Conservation (phyloP, 2,329 filamentous ascomycete species). For the Clonostachys rhizophaga region DNA sequence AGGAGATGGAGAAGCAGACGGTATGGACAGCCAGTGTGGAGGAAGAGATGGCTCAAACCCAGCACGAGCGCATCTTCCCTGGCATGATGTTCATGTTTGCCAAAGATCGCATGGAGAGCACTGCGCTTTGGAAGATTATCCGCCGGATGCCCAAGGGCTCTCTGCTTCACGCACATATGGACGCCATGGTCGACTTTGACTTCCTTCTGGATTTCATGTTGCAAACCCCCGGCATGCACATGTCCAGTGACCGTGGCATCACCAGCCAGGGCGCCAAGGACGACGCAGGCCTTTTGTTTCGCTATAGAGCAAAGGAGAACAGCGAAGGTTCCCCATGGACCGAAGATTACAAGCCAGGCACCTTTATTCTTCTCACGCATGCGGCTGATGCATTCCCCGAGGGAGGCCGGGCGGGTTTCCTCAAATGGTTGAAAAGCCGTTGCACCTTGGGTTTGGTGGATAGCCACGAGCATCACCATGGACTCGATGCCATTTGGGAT, state of each 20-base stretch:
- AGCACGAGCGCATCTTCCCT: conserved; percentile 65
- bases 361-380: conserved; percentile 50
- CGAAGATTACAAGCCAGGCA: conserved; percentile 52
- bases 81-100: conserved; percentile 93
- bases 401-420: conserved; percentile 66
- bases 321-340: conserved; percentile 62
- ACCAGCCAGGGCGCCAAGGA: conserved; percentile 45
- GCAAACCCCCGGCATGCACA: conserved; percentile 67
- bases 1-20: conserved; percentile 68
- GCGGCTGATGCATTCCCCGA: conserved; percentile 73
- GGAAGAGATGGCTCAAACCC: conserved; percentile 59
- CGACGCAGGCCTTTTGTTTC: conserved; percentile 55
- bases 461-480: conserved; percentile 74
- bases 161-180: conserved; percentile 81
- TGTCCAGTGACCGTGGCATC: conserved; percentile 57
- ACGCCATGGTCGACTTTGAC: conserved; percentile 86
- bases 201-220: conserved; percentile 73
- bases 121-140: conserved; percentile 81
- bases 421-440: conserved; percentile 70
- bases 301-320: conserved; percentile 43
- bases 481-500: conserved; percentile 77
- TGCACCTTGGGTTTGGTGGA: conserved; percentile 70
- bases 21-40: conserved; percentile 75
- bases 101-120: conserved; percentile 80
- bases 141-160: conserved; percentile 84